Evolutionary conservation across 106 monocot genomes (phyloP), one percentile per base, ranked within the genome.

Genomic region (Phalaenopsis equestris): DNA sequence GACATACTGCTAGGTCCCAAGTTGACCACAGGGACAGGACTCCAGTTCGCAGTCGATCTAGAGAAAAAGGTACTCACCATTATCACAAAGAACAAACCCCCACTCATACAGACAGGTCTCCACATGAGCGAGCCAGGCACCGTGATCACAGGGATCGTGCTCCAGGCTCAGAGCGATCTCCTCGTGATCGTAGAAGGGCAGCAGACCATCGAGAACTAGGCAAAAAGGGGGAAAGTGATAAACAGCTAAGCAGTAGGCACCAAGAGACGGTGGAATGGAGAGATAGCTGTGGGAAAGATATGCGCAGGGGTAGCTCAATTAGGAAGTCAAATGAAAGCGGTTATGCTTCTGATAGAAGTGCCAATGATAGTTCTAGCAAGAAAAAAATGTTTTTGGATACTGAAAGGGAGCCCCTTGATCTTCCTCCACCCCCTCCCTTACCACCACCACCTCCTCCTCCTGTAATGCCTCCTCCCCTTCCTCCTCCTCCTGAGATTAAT

Each of bases 361-460:
- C 70, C 77, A 80, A 85, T 77, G 86, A 85, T 80, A 87, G 77
- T n/a, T 41, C 61, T 73, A 55, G 43, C 52, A 90, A 86, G 77
- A 91, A 88, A 64, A 88, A 84, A 64, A 78, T 79, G 4, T 67
- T 55, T 18, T 24, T 72, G 8, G 80, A 55, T 75, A 82, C 47
- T 19, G 82, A 58, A 39, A 78, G 42, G 58, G 92, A 92, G 43
- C 78, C 48, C 24, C 77, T 65, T 55, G 87, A 90, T 75, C 81
- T 82, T 72, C 91, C 85, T 14, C 87, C 85, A 18, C 88, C 90
- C 42, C 88, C 91, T 17, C 81, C 86, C 14, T 89, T 83, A 42
- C 90, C 90, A 0, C 92, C 84, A 2, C 89, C 86, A 17, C 87
- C 87, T 42, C 88, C 88, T 10, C 79, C 76, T 18, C 80, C 79